Percentiles rank a stretch among this genome's conserved stretches.
Evolutionary conservation across 768 basidiomycete genomes (phyloP).

Genomic region (Amanita brunnescens): DNA sequence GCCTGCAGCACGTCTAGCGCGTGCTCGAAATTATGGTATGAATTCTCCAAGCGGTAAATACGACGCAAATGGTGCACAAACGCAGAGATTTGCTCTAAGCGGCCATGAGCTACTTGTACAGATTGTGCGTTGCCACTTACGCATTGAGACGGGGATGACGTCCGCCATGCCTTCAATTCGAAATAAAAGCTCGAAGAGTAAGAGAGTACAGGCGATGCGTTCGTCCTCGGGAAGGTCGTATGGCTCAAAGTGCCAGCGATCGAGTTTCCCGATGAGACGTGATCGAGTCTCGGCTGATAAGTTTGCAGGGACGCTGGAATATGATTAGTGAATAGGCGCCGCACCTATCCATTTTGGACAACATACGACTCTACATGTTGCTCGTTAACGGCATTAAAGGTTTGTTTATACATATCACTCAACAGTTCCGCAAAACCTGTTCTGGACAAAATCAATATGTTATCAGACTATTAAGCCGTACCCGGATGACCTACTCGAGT

Average conservation of each 20-base stretch:
- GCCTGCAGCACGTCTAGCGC: conserved; percentile 96
- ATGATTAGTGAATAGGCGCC: neutral
- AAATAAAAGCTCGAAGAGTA: conserved; percentile 83
- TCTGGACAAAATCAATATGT: conserved; percentile 18
- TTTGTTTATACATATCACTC: conserved; percentile 79
- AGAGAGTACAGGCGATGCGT: conserved; percentile 67
- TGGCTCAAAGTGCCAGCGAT: conserved; percentile 88
- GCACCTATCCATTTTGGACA: neutral
- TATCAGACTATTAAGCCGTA: neutral
- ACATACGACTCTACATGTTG: conserved; percentile 37
- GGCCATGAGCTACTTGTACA: conserved; percentile 10
- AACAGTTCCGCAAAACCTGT: conserved; percentile 75
- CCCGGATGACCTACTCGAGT: conserved; percentile 37
- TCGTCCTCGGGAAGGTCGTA: conserved; percentile 77
- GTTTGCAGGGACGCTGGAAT: conserved; percentile 35
- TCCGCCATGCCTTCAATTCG: conserved; percentile 68
- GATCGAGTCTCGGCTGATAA: conserved; percentile 41
- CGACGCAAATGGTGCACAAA: conserved; percentile 86
- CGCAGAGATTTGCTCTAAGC: conserved; percentile 60
- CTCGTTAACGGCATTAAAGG: conserved; percentile 60
- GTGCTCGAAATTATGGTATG: conserved; percentile 97
- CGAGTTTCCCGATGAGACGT: conserved; percentile 58
- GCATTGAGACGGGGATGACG: conserved; percentile 46
- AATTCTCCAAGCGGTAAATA: conserved; percentile 85
- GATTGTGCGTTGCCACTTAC: conserved; percentile 32